Evolutionary conservation across 768 basidiomycete species (phyloP), one percentile per base, ranked within the genome.

Genomic region (Crassisporium funariophilum): DNA sequence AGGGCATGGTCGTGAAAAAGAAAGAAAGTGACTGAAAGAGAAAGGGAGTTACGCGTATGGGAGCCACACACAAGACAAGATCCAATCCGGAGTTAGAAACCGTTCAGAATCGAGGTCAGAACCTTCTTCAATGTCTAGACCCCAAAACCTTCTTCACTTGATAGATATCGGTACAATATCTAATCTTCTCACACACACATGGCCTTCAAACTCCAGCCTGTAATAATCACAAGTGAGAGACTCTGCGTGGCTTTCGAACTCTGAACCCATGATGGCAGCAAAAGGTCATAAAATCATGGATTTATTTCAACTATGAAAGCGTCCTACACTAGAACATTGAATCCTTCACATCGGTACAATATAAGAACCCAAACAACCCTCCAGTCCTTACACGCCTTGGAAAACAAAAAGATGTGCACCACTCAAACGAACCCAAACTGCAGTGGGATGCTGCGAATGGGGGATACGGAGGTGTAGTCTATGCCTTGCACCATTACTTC

Each of bases 381-480:
- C n/a, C n/a, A n/a, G n/a, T n/a, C n/a, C n/a, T n/a, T n/a, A n/a
- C n/a, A n/a, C n/a, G n/a, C n/a, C n/a, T n/a, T n/a, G n/a, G n/a
- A n/a, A n/a, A 34, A 29, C 16, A 37, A 23, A 27, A 53, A 61
- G 68, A 86, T 90, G 87, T 90, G 71, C 84, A 85, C 87, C 86
- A 82, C 83, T 41, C 82, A 82, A 86, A 90, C 86, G 86, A 86
- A 76, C 87, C 86, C 84, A 77, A 73, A 62, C 71, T 61, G 74
- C 75, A 73, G 79, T 80, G 57, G 57, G 54, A 64, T 47, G 65
- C 69, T 75, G 75, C 74, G 68, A 72, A 64, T 77, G 83, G 86
- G 83, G 86, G 87, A 90, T 90, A 90, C 87, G 82, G 85, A 83
- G 85, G 86, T 82, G 78, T 80, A 83, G 72, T 76, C 78, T 86